These are phyloP conservation scores for Flaveria ramosissima DNA, from an alignment of 129 eudicot species.

Conservation along the genomic window DNA sequence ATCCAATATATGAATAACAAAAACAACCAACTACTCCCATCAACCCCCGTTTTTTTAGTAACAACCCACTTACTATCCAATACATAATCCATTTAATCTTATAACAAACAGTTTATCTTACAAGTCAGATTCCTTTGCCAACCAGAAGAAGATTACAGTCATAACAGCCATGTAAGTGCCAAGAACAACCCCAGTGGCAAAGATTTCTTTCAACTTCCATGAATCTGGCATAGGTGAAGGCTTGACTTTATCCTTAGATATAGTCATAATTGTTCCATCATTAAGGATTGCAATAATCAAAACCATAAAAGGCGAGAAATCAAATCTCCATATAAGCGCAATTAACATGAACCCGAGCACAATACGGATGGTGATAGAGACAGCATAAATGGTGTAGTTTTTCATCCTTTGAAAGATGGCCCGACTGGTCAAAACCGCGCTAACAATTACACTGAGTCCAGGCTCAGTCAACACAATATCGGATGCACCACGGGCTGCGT, in stretches of 20 bases:
- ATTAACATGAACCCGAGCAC: constrained; percentile 84
- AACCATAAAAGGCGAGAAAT: constrained; percentile 95
- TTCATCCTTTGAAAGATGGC: constrained; percentile 97
- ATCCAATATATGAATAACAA: background rate
- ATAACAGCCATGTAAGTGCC: constrained; percentile 81
- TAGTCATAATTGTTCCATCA: constrained; percentile 95
- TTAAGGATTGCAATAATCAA: constrained; percentile 82
- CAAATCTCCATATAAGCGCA: constrained; percentile 85
- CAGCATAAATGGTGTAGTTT: constrained; percentile 91
- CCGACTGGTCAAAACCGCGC: constrained; percentile 82
- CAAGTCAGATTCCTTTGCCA: constrained; percentile 67
- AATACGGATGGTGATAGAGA: constrained; percentile 86
- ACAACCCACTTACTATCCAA: too few relatives aligned
- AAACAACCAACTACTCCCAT: background rate
- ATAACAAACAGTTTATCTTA: constrained; percentile 37
- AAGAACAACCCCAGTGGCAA: constrained; percentile 86
- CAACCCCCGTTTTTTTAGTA: too few relatives aligned
- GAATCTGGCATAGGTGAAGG: constrained; percentile 90
- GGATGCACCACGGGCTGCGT: constrained; percentile 89
- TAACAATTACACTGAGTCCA: constrained; percentile 76
- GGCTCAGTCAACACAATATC: constrained; percentile 92
- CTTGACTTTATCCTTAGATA: constrained; percentile 80
- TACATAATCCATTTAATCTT: too few relatives aligned
- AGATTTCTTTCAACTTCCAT: constrained; percentile 83
- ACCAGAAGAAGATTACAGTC: constrained; percentile 89